Evolutionary conservation across 257 asterid species (phyloP).

Genomic region (Solanum peruvianum): DNA sequence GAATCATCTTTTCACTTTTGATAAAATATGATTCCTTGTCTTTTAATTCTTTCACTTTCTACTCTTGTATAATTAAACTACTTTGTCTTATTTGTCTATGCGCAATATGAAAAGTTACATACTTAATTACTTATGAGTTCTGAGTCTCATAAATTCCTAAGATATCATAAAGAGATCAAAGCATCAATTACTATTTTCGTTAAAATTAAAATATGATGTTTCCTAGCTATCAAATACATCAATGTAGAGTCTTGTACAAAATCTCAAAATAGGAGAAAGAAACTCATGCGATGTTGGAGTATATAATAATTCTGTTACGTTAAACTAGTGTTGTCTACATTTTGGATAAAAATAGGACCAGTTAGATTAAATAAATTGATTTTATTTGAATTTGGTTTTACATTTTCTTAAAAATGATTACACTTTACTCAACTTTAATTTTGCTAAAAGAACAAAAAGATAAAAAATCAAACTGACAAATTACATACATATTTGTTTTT

Average conservation of each 20-base stretch:
- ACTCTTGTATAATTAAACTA: neutral
- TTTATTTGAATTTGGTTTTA: neutral
- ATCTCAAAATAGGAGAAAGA: neutral
- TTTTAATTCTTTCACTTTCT: neutral
- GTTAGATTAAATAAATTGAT: no score
- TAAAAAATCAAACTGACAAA: no score
- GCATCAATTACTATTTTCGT: no score
- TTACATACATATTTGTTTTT: no score
- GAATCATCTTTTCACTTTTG: neutral
- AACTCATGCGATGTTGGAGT: neutral
- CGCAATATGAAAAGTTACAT: neutral
- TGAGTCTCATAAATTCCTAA: neutral
- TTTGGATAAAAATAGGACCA: neutral
- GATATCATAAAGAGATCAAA: neutral
- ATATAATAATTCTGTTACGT: neutral
- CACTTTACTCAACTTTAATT: no score
- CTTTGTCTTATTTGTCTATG: neutral
- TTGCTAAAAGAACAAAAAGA: neutral
- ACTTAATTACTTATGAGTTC: neutral
- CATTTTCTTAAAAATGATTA: no score
- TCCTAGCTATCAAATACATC: neutral
- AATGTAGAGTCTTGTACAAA: no score
- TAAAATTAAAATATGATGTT: no score
- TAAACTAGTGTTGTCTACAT: neutral
- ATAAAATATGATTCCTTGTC: neutral